These are phyloP conservation scores for Inga leiocalycina DNA, from an alignment of 306 rosid genomes.

Conservation along the genomic window DNA sequence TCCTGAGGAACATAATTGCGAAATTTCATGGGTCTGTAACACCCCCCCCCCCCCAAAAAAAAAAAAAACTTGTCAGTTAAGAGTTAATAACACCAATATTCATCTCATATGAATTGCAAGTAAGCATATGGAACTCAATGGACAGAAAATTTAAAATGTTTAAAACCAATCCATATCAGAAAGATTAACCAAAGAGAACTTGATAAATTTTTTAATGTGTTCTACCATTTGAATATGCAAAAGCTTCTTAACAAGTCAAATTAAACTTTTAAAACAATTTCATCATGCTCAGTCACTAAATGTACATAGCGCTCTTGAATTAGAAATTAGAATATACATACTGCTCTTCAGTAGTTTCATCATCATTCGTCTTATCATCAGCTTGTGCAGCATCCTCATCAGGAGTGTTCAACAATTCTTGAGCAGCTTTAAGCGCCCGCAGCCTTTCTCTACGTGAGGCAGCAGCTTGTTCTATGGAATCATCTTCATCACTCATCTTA, in stretches of 20 bases:
- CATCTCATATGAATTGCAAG: background rate
- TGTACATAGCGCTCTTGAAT: background rate
- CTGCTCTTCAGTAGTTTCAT: slow-evolving; percentile 28
- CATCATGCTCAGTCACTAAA: background rate
- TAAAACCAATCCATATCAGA: background rate
- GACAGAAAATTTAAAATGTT: background rate
- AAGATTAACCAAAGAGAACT: background rate
- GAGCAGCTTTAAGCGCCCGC: slow-evolving; percentile 78
- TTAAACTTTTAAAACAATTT: background rate
- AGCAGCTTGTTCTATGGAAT: slow-evolving; percentile 68
- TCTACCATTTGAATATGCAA: background rate
- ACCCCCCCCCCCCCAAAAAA: background rate
- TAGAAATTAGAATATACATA: background rate
- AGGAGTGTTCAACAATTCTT: slow-evolving; percentile 58
- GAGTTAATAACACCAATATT: background rate
- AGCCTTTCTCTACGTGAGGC: slow-evolving; percentile 80
- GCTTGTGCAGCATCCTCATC: slow-evolving; percentile 49
- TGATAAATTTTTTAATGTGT: background rate
- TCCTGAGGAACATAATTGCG: slow-evolving; percentile 96
- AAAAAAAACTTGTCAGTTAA: background rate
- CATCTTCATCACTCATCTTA: slow-evolving; percentile 64
- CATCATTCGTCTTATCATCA: slow-evolving; percentile 35
- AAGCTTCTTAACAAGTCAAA: background rate
- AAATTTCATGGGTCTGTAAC: slow-evolving; percentile 73
- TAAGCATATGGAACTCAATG: background rate